Base-by-base conservation (phyloP, 225 moss, liverwort and hornwort genomes). In the Bryoerythrophyllum caledonicum region DNA sequence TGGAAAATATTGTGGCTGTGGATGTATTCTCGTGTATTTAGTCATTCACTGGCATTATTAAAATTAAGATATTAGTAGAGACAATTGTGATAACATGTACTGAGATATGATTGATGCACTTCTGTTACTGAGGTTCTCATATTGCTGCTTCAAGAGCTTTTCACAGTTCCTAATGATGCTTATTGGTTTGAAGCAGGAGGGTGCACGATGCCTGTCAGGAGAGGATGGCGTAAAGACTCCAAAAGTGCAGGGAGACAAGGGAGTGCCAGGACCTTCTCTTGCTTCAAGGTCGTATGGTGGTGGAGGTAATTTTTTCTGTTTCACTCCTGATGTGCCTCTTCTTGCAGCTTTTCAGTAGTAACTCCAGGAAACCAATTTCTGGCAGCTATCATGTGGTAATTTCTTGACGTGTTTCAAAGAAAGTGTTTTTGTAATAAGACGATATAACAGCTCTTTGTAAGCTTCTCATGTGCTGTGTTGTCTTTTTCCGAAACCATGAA, bases 211-310 rank as follows among this genome's bases (percentile, higher is more conserved):
- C 61, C 49, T 78, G 13, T 65, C 68, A 71, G 55, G 77, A 63
- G 77, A 83, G 60, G 70, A 63, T 83, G 53, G 51, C 15, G 51
- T 77, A 2, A 79, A 77, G 72, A 59, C 30, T 69, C 66, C 66
- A 38, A 79, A 59, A 44, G 63, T 34, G 19, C 78, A 75, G 11
- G 38, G 52, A 32, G 59, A 57, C 56, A 70, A 83, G 64, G 80
- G 71, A 67, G 67, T 62, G 32, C 62, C 73, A 69, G 84, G 73
- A 68, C 43, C 68, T 73, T 72, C 77, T 78, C 72, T 65, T 76
- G 74, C 75, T 70, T 80, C 89, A 63, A 87, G 85, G 74, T 70
- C 78, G 28, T 81, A 77, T 68, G 79, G 81, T 75, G 85, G 77
- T 80, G 83, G 71, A 79, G 93, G 90, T 96, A 76, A 25, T 78